Percentiles rank a stretch among this genome's conserved stretches.
Evolutionary conservation across 768 basidiomycete species (phyloP).

Genomic region (Xerocomellus chrysenteron): DNA sequence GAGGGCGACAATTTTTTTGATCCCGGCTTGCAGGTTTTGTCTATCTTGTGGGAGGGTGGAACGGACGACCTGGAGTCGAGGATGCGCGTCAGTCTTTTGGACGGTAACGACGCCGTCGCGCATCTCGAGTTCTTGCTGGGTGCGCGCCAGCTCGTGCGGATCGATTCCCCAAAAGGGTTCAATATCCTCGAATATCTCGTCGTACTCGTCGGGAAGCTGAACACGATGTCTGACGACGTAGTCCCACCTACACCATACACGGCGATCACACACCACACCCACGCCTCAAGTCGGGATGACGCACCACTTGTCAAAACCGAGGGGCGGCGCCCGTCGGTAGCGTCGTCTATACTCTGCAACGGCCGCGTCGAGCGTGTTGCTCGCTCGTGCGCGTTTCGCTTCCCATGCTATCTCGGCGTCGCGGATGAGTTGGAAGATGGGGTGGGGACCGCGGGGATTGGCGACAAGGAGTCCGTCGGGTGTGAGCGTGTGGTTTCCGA

Average conservation of each 20-base stretch:
- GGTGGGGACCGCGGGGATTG: constrained; percentile 38
- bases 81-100: constrained; percentile 13
- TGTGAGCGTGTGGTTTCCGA: constrained; percentile 22
- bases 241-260: constrained; percentile 41
- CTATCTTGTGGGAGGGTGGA: constrained; percentile 8
- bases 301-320: constrained; percentile 45
- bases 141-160: constrained; percentile 24
- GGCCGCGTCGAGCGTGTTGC: constrained; percentile 38
- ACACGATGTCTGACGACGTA: constrained; percentile 40
- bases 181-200: constrained; percentile 41
- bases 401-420: constrained; percentile 39
- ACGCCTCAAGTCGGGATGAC: background rate
- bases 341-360: constrained; percentile 38
- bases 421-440: constrained; percentile 43
- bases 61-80: constrained; percentile 16
- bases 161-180: constrained; percentile 39
- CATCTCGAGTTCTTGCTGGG: constrained; percentile 24
- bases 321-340: constrained; percentile 37
- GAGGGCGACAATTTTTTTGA: constrained; percentile 21
- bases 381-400: constrained; percentile 33
- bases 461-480: constrained; percentile 34
- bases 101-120: constrained; percentile 18
- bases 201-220: constrained; percentile 46
- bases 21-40: background rate
- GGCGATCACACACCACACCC: background rate